These are phyloP conservation scores for Hyphopichia burtonii DNA, from an alignment of 1,139 yeast genomes.

Conservation along the genomic window DNA sequence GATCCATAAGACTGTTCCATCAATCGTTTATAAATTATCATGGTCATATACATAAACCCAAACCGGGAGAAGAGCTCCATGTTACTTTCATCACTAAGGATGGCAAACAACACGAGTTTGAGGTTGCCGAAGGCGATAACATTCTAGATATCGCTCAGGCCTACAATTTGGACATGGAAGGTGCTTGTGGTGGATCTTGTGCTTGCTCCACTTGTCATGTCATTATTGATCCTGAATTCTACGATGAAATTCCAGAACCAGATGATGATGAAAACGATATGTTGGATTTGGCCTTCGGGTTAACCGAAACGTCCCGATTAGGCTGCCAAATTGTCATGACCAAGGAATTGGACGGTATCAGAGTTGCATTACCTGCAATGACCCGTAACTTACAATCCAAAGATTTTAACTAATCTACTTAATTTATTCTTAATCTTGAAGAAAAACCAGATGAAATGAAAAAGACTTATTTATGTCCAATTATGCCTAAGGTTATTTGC, in stretches of 20 bases:
- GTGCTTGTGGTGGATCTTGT: slow-evolving; percentile 99
- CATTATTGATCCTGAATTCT: slow-evolving; percentile 91
- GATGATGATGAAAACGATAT: slow-evolving; percentile 97
- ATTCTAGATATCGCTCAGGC: slow-evolving; percentile 94
- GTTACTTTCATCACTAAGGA: slow-evolving; percentile 91
- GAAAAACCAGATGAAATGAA: no score
- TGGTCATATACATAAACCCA: slow-evolving; percentile 87
- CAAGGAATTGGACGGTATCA: slow-evolving; percentile 84
- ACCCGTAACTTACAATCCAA: slow-evolving; percentile 83
- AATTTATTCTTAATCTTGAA: neutral
- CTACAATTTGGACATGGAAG: slow-evolving; percentile 90
- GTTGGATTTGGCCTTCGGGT: slow-evolving; percentile 95
- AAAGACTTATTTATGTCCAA: no score
- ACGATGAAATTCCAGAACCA: slow-evolving; percentile 91
- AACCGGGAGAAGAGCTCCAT: slow-evolving; percentile 89
- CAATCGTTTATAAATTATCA: slow-evolving; percentile 39
- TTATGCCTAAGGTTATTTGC: no score
- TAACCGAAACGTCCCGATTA: slow-evolving; percentile 91
- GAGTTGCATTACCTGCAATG: slow-evolving; percentile 98
- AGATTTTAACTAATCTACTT: slow-evolving; percentile 50
- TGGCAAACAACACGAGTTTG: slow-evolving; percentile 76
- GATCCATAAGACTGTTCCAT: slow-evolving; percentile 15
- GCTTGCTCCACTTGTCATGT: slow-evolving; percentile 98
- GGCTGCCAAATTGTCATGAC: slow-evolving; percentile 94
- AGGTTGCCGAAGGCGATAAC: slow-evolving; percentile 91